Base-by-base conservation (phyloP, 106 monocot genomes). In the Dendrobium chrysotoxum region DNA sequence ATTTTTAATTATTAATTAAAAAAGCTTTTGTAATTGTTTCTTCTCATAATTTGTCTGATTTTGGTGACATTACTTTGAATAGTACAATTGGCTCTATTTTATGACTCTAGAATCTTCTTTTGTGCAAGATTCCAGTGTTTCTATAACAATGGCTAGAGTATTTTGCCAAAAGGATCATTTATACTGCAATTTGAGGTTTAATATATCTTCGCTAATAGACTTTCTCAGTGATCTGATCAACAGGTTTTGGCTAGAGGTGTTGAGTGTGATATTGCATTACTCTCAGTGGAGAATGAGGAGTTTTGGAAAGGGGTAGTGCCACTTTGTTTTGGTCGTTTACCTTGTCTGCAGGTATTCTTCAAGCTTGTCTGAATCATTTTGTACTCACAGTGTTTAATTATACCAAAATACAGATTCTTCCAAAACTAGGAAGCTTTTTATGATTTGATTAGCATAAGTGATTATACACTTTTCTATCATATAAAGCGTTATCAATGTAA, bases 231-330 rank as follows among this genome's bases (percentile, higher is more conserved):
- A 88, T 78, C 81, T 90, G 81, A 78, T 83, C 50, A 9, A 84
- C 92, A 98, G 97, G 97, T 98, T 83, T 89, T 98, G 83, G 94
- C 97, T 76, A 94, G 89, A 87, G 97, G 97, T 72, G 21, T 91
- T 84, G 97, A 94, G 80, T 98, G 97, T 77, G 97, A 98, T 78
- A 88, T 98, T 82, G 97, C 97, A 70, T 91, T 98, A 72, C 87
- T 98, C 40, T 91, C 92, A 31, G 97, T 98, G 79, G 94, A 98
- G 78, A 98, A 82, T 86, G 94, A 94, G 53, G 94, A 94, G 76
- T 98, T 98, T 75, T 98, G 97, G 97, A 89, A 79, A 89, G 97
- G 94, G 80, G 82, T 89, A 83, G 88, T 94, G 78, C 91, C 97
- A 83, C 94, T 98, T 87, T 86, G 86, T 31, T 86, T 98, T 83